These are phyloP conservation scores for Geranium rotundifolium DNA, from an alignment of 345 rosid genomes.

Conservation along the genomic window DNA sequence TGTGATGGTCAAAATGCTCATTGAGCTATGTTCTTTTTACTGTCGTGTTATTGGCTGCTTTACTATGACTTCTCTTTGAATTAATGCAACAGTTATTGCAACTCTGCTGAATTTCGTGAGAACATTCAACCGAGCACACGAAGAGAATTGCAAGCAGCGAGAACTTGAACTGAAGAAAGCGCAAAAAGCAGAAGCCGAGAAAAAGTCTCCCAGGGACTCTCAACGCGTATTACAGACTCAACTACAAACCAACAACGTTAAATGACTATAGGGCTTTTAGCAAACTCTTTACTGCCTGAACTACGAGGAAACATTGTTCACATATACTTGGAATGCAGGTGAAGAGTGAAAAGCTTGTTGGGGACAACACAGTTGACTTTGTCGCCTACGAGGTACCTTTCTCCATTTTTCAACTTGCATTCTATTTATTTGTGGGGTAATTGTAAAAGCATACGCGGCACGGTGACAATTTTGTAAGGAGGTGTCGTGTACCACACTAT, in stretches of 20 bases:
- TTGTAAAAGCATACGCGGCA: too few relatives aligned
- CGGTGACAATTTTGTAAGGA: too few relatives aligned
- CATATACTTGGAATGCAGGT: background rate
- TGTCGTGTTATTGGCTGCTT: background rate
- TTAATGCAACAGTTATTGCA: conserved; percentile 46
- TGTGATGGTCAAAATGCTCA: too few relatives aligned
- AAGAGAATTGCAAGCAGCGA: conserved; percentile 65
- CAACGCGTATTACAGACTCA: conserved; percentile 11
- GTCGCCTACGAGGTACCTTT: background rate
- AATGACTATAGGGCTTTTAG: background rate
- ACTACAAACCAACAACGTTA: conserved; percentile 13
- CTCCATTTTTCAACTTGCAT: background rate
- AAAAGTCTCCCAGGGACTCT: conserved; percentile 27
- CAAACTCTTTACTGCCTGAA: background rate
- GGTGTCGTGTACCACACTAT: too few relatives aligned
- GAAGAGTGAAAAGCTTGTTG: background rate
- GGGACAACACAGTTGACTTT: background rate
- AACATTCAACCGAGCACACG: conserved; percentile 65
- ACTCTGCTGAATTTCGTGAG: conserved; percentile 69
- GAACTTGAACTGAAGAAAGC: conserved; percentile 62
- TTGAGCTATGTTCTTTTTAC: too few relatives aligned
- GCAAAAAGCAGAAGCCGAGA: conserved; percentile 34
- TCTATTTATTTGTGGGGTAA: too few relatives aligned
- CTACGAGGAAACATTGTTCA: background rate
- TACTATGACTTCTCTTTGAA: background rate